phyloP scores from a whole-genome alignment of 1,284 basidiomycete species.

The Heliocybe sulcata region DNA sequence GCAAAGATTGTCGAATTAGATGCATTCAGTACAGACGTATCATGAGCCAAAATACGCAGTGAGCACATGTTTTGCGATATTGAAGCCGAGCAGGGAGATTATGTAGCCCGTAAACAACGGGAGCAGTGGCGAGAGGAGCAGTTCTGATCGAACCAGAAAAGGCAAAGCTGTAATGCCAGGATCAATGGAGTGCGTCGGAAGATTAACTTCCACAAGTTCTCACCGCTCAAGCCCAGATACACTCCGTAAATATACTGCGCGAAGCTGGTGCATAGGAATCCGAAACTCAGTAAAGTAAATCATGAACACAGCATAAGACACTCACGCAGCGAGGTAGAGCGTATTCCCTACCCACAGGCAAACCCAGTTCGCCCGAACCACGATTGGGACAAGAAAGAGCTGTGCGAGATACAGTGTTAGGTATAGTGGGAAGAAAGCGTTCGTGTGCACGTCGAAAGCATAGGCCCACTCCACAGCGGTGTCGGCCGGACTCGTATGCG shows the following conservation, averaged over 20 bases:
- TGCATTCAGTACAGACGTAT: no score
- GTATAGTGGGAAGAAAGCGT: slow-evolving; percentile 91
- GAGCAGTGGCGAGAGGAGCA: slow-evolving; percentile 80
- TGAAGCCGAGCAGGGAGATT: slow-evolving; percentile 84
- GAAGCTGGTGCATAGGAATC: slow-evolving; percentile 38
- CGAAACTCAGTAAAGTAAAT: neutral
- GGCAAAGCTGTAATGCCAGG: slow-evolving; percentile 61
- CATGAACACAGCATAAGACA: slow-evolving; percentile 11
- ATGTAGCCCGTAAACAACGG: slow-evolving; percentile 82
- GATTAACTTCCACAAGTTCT: slow-evolving; percentile 8
- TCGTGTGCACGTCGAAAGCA: slow-evolving; percentile 92
- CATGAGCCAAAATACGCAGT: slow-evolving; percentile 70
- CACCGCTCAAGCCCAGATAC: slow-evolving; percentile 83
- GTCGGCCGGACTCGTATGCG: slow-evolving; percentile 66
- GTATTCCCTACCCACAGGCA: slow-evolving; percentile 92
- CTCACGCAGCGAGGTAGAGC: slow-evolving; percentile 79
- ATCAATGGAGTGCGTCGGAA: slow-evolving; percentile 6
- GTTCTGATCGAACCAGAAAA: slow-evolving; percentile 81
- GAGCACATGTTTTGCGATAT: slow-evolving; percentile 75
- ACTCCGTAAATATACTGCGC: slow-evolving; percentile 88
- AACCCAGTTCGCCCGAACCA: slow-evolving; percentile 83
- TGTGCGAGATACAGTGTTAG: slow-evolving; percentile 84
- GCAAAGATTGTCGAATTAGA: no score
- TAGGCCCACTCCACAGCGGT: slow-evolving; percentile 85
- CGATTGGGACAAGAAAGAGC: slow-evolving; percentile 75